Base-by-base conservation (phyloP, 192 early-diverging fungal genomes). In the Podila clonocystis region DNA sequence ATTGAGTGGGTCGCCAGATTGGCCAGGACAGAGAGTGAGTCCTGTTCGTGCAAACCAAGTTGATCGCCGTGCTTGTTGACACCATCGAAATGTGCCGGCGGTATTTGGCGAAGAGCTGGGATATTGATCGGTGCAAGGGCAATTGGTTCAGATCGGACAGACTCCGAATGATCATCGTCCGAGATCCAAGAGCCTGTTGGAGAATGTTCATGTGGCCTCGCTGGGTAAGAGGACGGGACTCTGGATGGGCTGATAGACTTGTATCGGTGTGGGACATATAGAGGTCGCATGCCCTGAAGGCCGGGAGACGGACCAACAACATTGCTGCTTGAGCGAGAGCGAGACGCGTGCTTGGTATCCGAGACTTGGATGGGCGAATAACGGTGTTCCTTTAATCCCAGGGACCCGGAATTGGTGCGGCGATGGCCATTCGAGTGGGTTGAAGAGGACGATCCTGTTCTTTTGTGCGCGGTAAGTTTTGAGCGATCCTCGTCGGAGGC, bases 301-400 rank as follows among this genome's bases (percentile, higher is more conserved):
- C 29, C 67, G 15, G 66, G 50, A 29, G 76, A 36, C 6, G 70
- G 58, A 11, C 63, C 67, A 9, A 65, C 66, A 59, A 73, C 64
- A 24, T 80, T 80, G 66, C 77, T 80, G 60, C 72, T 73, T 33
- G 77, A 80, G 28, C 77, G 70, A 26, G 77, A 80, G 31, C 77
- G 77, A 24, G 71, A 68, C 5, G 31, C 77, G 29, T 80, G 66
- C 48, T 80, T 72, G 57, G 65, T 67, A 4, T 80, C 77, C 26
- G 70, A 30, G 38, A 68, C 52, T 19, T 73, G 71, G 24, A 80
- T 80, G 26, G 77, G 77, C 2, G 77, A 80, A 26, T 80, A 80
- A 20, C 77, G 77, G 50, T 80, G 77, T 20, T 80, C 77, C 62
- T 73, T 80, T 30, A 80, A 34, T 26, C 70, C 36, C 13, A 65